Base-by-base conservation (phyloP, 2,329 filamentous ascomycete genomes). In the Dothidotthia symphoricarpi region DNA sequence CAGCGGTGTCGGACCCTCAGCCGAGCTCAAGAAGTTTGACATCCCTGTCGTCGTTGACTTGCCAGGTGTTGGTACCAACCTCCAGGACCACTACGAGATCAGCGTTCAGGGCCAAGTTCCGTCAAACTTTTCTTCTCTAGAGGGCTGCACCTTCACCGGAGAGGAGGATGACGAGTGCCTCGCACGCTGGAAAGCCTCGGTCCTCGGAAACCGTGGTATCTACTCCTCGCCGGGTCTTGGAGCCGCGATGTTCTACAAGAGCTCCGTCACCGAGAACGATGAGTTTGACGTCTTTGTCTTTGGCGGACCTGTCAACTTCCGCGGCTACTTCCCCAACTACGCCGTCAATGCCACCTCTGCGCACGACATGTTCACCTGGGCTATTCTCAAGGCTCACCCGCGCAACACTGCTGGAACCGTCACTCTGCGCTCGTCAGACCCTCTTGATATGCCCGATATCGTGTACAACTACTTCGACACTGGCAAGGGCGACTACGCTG, bases 381-480 rank as follows among this genome's bases (percentile, higher is more conserved):
- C 66, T 9, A 72, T 76, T 3, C 70, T 87, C 36, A 83, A 84
- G 63, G 75, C 77, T 0, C 81, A 83, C 52, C 75, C 82, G 0
- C 75, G 78, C 35, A 85, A 86, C 59, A 64, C 63, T 61, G 71
- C 62, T 5, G 85, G 85, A 7, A 76, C 73, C 1, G 82, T 88
- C 3, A 74, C 64, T 3, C 75, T 88, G 4, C 70, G 69, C 12
- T 82, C 78, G 0, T 66, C 75, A 0, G 76, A 87, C 55, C 83
- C 84, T 0, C 75, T 78, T 1, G 82, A 86, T 36, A 68, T 73
- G 3, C 84, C 85, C 0, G 61, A 75, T 6, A 84, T 88, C 50
- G 51, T 50, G 8, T 67, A 62, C 59, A 66, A 66, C 59, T 66
- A 62, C 56, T 67, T 67, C 45, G 61, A 66, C 38, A 62, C 69